A percentile compares a stretch with the other conserved stretches of the same genome.
Conservation (phyloP, 257 asterid genomes). For the Scutellaria barbata region DNA sequence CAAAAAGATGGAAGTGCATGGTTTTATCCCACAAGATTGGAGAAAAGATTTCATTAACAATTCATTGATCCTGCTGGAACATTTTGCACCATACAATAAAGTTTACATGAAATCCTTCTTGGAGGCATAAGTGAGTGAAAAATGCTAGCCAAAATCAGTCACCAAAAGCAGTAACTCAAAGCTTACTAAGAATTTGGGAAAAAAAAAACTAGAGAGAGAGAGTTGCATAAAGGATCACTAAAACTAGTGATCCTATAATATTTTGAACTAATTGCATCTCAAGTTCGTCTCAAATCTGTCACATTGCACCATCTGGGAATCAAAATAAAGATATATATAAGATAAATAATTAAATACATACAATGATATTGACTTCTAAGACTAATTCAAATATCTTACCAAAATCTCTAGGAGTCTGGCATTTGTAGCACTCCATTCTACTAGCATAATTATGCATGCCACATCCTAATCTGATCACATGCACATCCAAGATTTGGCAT, state of each 20-base stretch:
- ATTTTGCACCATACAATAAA: conserved; percentile 30
- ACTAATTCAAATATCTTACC: conserved; percentile 41
- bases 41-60: conserved; percentile 25
- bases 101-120: conserved; percentile 9
- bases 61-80: conserved; percentile 17
- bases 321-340: background rate
- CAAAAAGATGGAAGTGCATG: background rate
- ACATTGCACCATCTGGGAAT: conserved; percentile 42
- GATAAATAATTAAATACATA: background rate
- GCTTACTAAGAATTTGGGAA: background rate
- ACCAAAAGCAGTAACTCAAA: background rate
- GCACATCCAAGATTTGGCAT: background rate
- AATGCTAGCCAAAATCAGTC: conserved; percentile 32
- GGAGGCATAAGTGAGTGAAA: conserved; percentile 6
- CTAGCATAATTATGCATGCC: conserved; percentile 78
- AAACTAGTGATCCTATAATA: background rate
- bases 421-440: conserved; percentile 72
- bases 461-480: conserved; percentile 62
- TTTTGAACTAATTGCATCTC: conserved; percentile 16
- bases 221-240: conserved; percentile 18
- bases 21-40: background rate
- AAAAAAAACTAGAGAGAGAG: background rate
- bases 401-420: conserved; percentile 64
- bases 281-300: conserved; percentile 5
- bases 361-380: background rate